Evolutionary conservation across 805 yeast genomes (phyloP).

Genomic region (Priceomyces castillae): DNA sequence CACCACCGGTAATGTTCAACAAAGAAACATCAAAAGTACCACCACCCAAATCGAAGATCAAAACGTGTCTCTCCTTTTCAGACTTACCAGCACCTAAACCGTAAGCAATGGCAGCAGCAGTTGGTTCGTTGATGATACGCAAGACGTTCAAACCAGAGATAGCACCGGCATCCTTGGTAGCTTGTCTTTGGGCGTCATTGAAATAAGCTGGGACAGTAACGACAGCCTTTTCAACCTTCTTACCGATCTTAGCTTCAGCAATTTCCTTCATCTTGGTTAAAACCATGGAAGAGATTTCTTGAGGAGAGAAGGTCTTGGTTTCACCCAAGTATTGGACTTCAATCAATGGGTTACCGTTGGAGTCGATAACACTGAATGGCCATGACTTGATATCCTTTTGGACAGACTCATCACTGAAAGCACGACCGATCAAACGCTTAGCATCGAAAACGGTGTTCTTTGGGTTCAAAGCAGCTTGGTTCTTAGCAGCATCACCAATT

Average conservation of each 20-base stretch:
- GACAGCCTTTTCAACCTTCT: conserved; percentile 58
- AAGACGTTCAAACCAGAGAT: conserved; percentile 50
- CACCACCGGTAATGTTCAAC: conserved; percentile 91
- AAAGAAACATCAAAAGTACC: conserved; percentile 97
- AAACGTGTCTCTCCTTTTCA: conserved; percentile 61
- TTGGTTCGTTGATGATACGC: conserved; percentile 53
- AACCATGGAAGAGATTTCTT: conserved; percentile 49
- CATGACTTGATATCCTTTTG: conserved; percentile 53
- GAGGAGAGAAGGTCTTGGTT: conserved; percentile 47
- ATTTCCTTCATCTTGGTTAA: conserved; percentile 57
- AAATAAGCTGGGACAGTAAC: conserved; percentile 51
- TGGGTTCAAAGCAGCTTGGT: conserved; percentile 52
- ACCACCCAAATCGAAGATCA: conserved; percentile 95
- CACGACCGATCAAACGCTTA: conserved; percentile 59
- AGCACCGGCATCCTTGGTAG: conserved; percentile 53
- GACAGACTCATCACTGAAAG: conserved; percentile 56
- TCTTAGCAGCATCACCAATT: conserved; percentile 52
- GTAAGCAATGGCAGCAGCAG: conserved; percentile 97
- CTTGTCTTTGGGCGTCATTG: conserved; percentile 51
- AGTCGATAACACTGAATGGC: conserved; percentile 47
- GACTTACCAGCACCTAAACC: conserved; percentile 79
- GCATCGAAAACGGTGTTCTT: conserved; percentile 50
- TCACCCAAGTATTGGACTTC: conserved; percentile 49
- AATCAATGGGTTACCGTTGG: conserved; percentile 46
- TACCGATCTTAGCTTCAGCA: conserved; percentile 88